Evolutionary conservation across 352 stramenopile genomes (phyloP), one percentile per base, ranked within the genome.

Genomic region (Pythium brassicae): DNA sequence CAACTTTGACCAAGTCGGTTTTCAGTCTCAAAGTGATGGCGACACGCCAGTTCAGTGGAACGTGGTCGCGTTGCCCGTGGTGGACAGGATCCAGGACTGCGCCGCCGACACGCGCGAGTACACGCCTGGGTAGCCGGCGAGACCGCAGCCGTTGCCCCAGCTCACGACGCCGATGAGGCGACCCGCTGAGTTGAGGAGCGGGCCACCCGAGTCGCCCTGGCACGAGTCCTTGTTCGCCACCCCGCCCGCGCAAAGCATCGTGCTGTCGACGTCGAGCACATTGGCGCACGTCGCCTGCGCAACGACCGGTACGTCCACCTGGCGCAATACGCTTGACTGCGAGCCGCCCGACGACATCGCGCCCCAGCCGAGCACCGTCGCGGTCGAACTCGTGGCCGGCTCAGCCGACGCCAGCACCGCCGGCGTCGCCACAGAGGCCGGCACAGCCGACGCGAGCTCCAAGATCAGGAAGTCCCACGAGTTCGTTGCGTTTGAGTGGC

Each of bases 161-260:
- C 68, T 87, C 34, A 84, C 71, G 20, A 87, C 62, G 6, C 77
- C 81, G 6, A 86, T 51, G 1, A 87, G 63, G 0, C 76, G 48
- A 23, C 83, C 72, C 22, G 62, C 57, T 5, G 34, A 37, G n/a
- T 68, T 49, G 22, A 74, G 59, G 26, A 83, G 51, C 23, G 69
- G 77, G 2, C 74, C 75, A 14, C 72, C 72, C 2, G 65, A 88
- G 58, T 89, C 77, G 12, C 76, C 76, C 47, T 87, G 68, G 61
- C 81, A 91, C 52, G 75, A 80, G 59, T 89, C 73, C 53, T 69
- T 70, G 49, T 72, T 66, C 23, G 54, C 37, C 23, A 65, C 34
- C 22, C 76, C 73, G 1, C 80, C 76, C 4, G 81, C 78, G 32
- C 81, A 91, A n/a, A 91, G 35, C 69, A 86, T 87, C 10, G 69